Evolutionary conservation across 2,329 filamentous ascomycete genomes (phyloP).

Genomic region (Ceratocystis smalleyi): DNA sequence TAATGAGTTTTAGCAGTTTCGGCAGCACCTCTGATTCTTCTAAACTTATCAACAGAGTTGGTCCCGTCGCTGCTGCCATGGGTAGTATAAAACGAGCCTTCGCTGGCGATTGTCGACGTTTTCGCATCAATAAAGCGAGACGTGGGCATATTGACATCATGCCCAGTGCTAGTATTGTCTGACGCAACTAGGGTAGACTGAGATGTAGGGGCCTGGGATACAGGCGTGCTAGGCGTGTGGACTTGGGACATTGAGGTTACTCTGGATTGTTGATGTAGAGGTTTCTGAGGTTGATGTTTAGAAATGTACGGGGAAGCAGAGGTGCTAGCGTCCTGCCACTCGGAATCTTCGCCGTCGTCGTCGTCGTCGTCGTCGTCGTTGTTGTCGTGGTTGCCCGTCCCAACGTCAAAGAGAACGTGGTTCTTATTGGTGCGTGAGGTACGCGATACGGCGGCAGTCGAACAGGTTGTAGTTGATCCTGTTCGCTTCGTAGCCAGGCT

Average conservation of each 20-base stretch:
- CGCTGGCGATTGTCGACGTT: constrained; percentile 34
- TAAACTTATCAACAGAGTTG: constrained; percentile 24
- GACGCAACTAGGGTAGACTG: constrained; percentile 4
- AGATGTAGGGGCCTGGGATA: background rate
- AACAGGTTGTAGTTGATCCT: constrained; percentile 20
- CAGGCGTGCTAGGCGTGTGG: background rate
- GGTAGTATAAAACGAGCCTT: constrained; percentile 37
- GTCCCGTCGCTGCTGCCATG: constrained; percentile 19
- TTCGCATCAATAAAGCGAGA: constrained; percentile 44
- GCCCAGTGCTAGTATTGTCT: constrained; percentile 26
- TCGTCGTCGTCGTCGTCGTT: constrained; percentile 38
- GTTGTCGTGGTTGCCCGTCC: constrained; percentile 29
- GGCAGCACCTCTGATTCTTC: constrained; percentile 21
- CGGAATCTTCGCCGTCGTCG: constrained; percentile 34
- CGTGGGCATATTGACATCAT: constrained; percentile 37
- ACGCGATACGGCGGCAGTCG: constrained; percentile 26
- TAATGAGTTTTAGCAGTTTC: background rate
- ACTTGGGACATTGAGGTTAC: constrained; percentile 16
- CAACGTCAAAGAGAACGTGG: constrained; percentile 49
- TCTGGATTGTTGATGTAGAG: background rate
- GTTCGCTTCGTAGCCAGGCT: constrained; percentile 38
- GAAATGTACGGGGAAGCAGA: constrained; percentile 42
- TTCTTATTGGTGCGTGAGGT: constrained; percentile 32
- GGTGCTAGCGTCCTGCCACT: constrained; percentile 52
- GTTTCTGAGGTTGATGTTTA: constrained; percentile 7